A percentile compares a stretch with the other conserved stretches of the same genome.
These are phyloP conservation scores for Petunia secreta DNA, from an alignment of 257 asterid species.

Conservation along the genomic window DNA sequence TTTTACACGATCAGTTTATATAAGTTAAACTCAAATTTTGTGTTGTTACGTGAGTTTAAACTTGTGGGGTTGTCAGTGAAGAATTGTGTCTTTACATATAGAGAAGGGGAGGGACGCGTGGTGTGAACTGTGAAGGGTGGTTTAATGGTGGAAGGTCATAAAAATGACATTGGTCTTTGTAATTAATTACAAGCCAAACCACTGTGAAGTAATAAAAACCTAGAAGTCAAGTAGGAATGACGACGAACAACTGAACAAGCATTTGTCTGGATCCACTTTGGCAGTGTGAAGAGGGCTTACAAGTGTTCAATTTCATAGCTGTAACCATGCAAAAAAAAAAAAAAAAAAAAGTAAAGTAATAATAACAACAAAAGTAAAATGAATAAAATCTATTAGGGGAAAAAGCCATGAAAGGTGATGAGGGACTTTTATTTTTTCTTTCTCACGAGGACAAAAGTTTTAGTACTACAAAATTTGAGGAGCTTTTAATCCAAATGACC, in stretches of 20 bases:
- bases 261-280: constrained; percentile 17
- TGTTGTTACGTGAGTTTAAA: background rate
- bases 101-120: constrained; percentile 24
- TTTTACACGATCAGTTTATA: no score
- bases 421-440: background rate
- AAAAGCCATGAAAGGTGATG: background rate
- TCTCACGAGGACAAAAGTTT: no score
- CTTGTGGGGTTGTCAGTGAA: constrained; percentile 23
- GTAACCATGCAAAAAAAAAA: constrained; percentile 15
- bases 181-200: background rate
- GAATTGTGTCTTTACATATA: constrained; percentile 19
- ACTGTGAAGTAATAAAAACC: background rate
- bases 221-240: background rate
- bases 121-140: background rate
- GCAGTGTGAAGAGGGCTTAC: background rate
- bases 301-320: constrained; percentile 19
- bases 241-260: constrained; percentile 20
- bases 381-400: background rate
- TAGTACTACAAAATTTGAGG: background rate
- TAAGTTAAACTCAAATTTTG: background rate
- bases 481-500: background rate
- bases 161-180: background rate
- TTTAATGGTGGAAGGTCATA: constrained; percentile 2
- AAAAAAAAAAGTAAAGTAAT: background rate
- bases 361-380: background rate